Base-by-base conservation (phyloP, 192 early-diverging fungal genomes). In the Linnemannia elongata region DNA sequence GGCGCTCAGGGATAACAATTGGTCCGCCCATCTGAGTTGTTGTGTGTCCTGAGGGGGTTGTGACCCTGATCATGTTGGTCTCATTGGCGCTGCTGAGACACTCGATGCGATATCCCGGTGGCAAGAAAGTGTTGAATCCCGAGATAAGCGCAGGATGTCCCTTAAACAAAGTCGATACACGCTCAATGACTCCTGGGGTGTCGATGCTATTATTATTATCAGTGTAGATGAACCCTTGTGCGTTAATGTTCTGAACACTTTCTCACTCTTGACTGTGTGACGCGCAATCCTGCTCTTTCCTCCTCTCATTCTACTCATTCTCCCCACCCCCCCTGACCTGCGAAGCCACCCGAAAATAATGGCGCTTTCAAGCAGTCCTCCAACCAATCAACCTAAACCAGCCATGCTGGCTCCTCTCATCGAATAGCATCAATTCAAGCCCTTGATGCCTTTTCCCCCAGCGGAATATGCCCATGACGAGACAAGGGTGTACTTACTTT, bases 81-180 rank as follows among this genome's bases (percentile, higher is more conserved):
- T 97, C 96, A 20, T 91, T 80, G 6, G 95, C 94, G 83, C 97
- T 96, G 49, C 91, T 94, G 0, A 95, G 94, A 79, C 97, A 95
- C 87, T 99, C 97, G 72, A 99, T 97, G 73, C 95, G 94, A 83
- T 99, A 99, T 0, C 99, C 99, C 22, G 97, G 96, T n/a, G 99
- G 99, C 78, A 99, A 82, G 81, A 99, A 99, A 1, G 99, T 99
- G 90, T 99, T 99, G 90, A 99, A 99, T 27, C 99, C 99, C 71
- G 94, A 96, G 47, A 99, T 98, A 68, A 99, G 90, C 41, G 90
- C 85, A 30, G 97, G 96, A 74, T 97, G 96, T 55, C 96, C 96
- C 54, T 96, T 92, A 83, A 99, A 99, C 54, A 99, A 90, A n/a
- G 90, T 94, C 52, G 99, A 99, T 9, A 99, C 99, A 45, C 99